phyloP scores from a whole-genome alignment of 225 moss, liverwort and hornwort genomes.

The Straminergon stramineum region DNA sequence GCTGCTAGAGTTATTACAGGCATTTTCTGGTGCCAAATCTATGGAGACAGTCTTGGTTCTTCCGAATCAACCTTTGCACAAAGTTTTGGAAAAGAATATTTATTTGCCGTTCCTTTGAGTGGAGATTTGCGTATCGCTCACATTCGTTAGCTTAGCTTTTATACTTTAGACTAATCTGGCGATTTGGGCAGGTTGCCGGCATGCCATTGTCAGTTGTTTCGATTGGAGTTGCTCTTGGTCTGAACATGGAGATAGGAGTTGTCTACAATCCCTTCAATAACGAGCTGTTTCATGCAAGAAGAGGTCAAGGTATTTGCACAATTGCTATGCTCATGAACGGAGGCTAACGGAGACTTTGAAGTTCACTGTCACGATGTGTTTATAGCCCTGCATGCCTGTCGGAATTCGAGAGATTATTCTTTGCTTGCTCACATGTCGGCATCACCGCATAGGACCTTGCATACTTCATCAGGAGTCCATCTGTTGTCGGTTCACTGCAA shows the following conservation, averaged over 20 bases:
- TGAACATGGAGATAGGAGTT: constrained; percentile 63
- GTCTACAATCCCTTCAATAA: constrained; percentile 85
- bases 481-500: neutral
- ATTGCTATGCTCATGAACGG: neutral
- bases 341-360: neutral
- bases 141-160: neutral
- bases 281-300: constrained; percentile 74
- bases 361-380: neutral
- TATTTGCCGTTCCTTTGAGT: neutral
- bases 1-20: neutral
- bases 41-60: neutral
- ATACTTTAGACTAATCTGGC: neutral
- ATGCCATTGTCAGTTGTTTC: constrained; percentile 77
- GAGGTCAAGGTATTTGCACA: constrained; percentile 48
- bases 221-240: constrained; percentile 82
- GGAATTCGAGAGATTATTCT: neutral
- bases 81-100: neutral
- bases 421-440: neutral
- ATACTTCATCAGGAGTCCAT: neutral
- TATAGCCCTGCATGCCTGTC: neutral
- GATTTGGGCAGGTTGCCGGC: constrained; percentile 57
- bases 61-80: neutral
- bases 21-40: neutral
- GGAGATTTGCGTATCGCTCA: neutral
- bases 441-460: neutral